These are phyloP conservation scores for Tilletia horrida DNA, from an alignment of 1,284 basidiomycete species.

Conservation along the genomic window DNA sequence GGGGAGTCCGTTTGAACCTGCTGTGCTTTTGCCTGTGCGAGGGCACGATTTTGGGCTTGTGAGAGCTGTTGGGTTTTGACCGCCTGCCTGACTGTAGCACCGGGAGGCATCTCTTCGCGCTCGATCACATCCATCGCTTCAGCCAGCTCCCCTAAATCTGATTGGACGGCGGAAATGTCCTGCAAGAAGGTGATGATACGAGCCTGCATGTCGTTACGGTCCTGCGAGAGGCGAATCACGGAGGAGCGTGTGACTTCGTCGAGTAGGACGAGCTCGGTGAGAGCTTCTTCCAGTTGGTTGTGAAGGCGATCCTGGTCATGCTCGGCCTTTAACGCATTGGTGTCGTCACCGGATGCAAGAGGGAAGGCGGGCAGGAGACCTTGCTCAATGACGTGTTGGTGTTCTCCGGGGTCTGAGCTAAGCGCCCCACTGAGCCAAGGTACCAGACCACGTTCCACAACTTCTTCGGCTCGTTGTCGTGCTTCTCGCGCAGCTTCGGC, in stretches of 20 bases:
- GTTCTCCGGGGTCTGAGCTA: not conserved
- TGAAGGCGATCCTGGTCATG: constrained; percentile 9
- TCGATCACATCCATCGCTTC: constrained; percentile 40
- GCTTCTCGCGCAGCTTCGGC: constrained; percentile 8
- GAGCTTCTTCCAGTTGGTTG: constrained; percentile 29
- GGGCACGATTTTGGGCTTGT: constrained; percentile 13
- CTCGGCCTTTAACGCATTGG: not conserved
- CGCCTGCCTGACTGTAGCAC: not conserved
- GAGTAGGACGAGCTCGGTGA: constrained; percentile 38
- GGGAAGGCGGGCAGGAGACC: constrained; percentile 9
- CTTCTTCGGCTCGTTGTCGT: constrained; percentile 3
- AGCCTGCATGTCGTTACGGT: constrained; percentile 49
- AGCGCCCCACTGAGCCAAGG: not conserved
- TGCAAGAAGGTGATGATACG: constrained; percentile 45
- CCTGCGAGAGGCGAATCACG: constrained; percentile 40
- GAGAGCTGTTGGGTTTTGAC: constrained; percentile 1
- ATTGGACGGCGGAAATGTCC: constrained; percentile 52
- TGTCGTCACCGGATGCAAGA: not conserved
- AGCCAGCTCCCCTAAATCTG: constrained; percentile 47
- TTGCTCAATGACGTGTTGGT: not conserved
- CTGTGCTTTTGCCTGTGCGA: not conserved
- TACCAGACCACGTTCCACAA: not conserved
- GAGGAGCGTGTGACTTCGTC: constrained; percentile 41
- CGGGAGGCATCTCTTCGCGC: constrained; percentile 3
- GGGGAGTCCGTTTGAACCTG: not conserved